Conservation (phyloP, 345 rosid species). For the Dipteronia dyeriana region DNA sequence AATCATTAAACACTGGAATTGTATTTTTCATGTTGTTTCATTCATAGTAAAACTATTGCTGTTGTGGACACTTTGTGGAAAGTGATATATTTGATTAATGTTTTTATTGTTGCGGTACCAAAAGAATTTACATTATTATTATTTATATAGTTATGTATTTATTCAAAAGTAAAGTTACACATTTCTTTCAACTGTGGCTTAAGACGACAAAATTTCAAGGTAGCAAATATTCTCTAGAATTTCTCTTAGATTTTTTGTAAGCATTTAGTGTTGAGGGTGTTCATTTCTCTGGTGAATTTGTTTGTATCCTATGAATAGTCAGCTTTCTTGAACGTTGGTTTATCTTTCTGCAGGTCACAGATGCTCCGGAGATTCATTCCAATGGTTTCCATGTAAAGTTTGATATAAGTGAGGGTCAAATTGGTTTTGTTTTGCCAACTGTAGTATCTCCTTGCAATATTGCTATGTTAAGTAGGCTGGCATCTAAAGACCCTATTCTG, state of each 20-base stretch:
- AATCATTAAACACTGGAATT: not conserved
- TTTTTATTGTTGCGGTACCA: not conserved
- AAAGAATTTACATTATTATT: not conserved
- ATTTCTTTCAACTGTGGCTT: not conserved
- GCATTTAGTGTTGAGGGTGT: not conserved
- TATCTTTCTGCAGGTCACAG: constrained; percentile 66
- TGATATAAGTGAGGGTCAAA: constrained; percentile 86
- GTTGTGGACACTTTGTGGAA: not conserved
- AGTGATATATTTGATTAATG: not conserved
- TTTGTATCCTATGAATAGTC: constrained; percentile 11
- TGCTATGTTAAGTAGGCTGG: constrained; percentile 48
- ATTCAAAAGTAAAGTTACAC: not conserved
- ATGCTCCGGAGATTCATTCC: constrained; percentile 98
- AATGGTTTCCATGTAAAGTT: constrained; percentile 93
- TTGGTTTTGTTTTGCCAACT: constrained; percentile 94
- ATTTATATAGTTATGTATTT: not conserved
- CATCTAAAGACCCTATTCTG: constrained; percentile 37
- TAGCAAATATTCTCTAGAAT: no score
- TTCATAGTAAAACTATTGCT: not conserved
- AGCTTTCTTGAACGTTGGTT: constrained; percentile 6
- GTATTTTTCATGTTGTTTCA: not conserved
- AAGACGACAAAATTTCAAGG: no score
- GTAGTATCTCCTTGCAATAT: constrained; percentile 69
- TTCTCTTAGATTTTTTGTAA: not conserved
- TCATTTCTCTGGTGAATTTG: not conserved